phyloP scores from a whole-genome alignment of 1,284 basidiomycete species.

The Puccinia triticina region DNA sequence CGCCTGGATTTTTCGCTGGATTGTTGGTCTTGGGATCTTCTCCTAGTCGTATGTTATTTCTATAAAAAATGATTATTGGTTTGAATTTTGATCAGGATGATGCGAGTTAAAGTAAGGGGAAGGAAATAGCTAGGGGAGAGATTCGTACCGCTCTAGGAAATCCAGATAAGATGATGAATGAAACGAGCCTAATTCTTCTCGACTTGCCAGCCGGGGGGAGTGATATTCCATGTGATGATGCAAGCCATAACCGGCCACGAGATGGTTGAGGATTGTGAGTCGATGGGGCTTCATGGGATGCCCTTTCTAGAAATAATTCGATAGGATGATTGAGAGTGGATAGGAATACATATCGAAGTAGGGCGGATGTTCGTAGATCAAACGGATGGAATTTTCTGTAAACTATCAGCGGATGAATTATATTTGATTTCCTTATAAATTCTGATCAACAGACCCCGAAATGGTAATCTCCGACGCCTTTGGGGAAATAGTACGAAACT shows the following conservation, averaged over 20 bases:
- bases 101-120: not conserved
- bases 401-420: not conserved
- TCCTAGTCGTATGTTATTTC: slow-evolving; percentile 49
- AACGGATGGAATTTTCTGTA: slow-evolving; percentile 8
- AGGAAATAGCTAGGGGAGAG: not conserved
- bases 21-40: slow-evolving; percentile 62
- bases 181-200: slow-evolving; percentile 84
- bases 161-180: slow-evolving; percentile 93
- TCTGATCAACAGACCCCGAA: slow-evolving; percentile 71
- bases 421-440: not conserved
- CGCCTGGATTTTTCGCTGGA: slow-evolving; percentile 18
- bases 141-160: slow-evolving; percentile 78
- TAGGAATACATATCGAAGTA: not conserved
- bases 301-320: slow-evolving; percentile 69
- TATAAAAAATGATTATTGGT: slow-evolving; percentile 71
- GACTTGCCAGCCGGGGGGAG: slow-evolving; percentile 82
- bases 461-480: slow-evolving; percentile 90
- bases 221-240: slow-evolving; percentile 96
- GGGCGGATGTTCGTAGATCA: not conserved
- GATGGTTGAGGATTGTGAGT: slow-evolving; percentile 87
- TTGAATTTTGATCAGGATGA: not conserved
- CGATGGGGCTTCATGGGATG: slow-evolving; percentile 99
- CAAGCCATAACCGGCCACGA: slow-evolving; percentile 93
- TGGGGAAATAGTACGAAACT: slow-evolving; percentile 94
- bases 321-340: slow-evolving; percentile 1